Evolutionary conservation across 2,329 filamentous ascomycete species (phyloP).

Genomic region (Diaporthe capsici): DNA sequence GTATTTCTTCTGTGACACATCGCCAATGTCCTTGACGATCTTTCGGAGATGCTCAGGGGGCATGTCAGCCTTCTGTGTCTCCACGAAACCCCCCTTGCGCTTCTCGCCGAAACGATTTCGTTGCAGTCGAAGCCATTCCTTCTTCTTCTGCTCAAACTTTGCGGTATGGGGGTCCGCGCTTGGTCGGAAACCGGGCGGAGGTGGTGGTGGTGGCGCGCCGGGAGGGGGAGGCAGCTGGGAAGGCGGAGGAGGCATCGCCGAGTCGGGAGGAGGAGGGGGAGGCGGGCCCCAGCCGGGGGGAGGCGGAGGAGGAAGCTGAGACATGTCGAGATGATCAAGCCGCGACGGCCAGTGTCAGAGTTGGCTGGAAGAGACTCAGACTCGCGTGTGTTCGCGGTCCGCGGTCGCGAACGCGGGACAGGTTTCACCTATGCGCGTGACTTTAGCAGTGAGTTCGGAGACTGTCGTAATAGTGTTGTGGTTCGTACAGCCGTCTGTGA

Average conservation of each 20-base stretch:
- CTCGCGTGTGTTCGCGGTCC: slow-evolving; percentile 39
- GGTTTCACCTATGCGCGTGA: slow-evolving; percentile 41
- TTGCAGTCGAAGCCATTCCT: slow-evolving; percentile 95
- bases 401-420: slow-evolving; percentile 41
- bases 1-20: slow-evolving; percentile 99
- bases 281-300: slow-evolving; percentile 70
- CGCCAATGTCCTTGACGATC: slow-evolving; percentile 98
- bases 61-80: slow-evolving; percentile 99
- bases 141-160: slow-evolving; percentile 99
- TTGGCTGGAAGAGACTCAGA: slow-evolving; percentile 34
- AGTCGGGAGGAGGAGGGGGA: slow-evolving; percentile 63
- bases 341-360: slow-evolving; percentile 9
- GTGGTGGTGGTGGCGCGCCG: slow-evolving; percentile 74
- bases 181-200: slow-evolving; percentile 88
- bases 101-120: slow-evolving; percentile 97
- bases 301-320: slow-evolving; percentile 66
- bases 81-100: slow-evolving; percentile 94
- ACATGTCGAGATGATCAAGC: slow-evolving; percentile 56
- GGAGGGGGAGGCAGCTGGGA: slow-evolving; percentile 71
- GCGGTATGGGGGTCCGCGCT: slow-evolving; percentile 86
- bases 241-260: slow-evolving; percentile 69
- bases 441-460: slow-evolving; percentile 33
- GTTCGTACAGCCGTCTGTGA: slow-evolving; percentile 36
- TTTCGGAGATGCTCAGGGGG: slow-evolving; percentile 98
- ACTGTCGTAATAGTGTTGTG: slow-evolving; percentile 20